Evolutionary conservation across 352 stramenopile species (phyloP).

Genomic region (Pythium scleroteichum): DNA sequence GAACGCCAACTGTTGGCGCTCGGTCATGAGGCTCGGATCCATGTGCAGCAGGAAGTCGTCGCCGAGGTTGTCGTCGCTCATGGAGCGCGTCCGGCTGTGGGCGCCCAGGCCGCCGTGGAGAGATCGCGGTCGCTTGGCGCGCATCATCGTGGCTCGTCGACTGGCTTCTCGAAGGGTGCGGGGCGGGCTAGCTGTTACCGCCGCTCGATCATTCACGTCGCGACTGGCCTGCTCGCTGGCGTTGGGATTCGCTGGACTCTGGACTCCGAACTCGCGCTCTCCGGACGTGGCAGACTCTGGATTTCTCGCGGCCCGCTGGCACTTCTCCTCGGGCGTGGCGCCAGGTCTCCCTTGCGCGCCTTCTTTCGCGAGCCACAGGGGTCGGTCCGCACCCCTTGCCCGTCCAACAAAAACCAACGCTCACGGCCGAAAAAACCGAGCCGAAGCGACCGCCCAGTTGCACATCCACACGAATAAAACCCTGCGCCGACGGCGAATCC

Average conservation of each 20-base stretch:
- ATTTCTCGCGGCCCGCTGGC: conserved; percentile 12
- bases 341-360: no score
- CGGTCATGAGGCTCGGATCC: conserved; percentile 76
- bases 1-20: conserved; percentile 79
- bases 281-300: background rate
- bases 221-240: background rate
- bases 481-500: conserved; percentile 4
- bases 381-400: conserved; percentile 16
- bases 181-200: conserved; percentile 13
- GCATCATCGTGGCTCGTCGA: conserved; percentile 32
- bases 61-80: conserved; percentile 31
- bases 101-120: conserved; percentile 9
- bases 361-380: conserved; percentile 27
- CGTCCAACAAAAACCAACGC: conserved; percentile 28
- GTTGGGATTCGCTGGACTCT: background rate
- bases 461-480: conserved; percentile 6
- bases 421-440: conserved; percentile 13
- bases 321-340: conserved; percentile 1
- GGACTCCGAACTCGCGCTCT: background rate
- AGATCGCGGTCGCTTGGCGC: conserved; percentile 26
- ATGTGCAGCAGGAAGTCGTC: conserved; percentile 34
- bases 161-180: no score
- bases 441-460: background rate
- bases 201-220: conserved; percentile 15
- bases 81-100: conserved; percentile 21